Conservation (phyloP, 192 early-diverging fungal species). For the Chytriomyces sp. region DNA sequence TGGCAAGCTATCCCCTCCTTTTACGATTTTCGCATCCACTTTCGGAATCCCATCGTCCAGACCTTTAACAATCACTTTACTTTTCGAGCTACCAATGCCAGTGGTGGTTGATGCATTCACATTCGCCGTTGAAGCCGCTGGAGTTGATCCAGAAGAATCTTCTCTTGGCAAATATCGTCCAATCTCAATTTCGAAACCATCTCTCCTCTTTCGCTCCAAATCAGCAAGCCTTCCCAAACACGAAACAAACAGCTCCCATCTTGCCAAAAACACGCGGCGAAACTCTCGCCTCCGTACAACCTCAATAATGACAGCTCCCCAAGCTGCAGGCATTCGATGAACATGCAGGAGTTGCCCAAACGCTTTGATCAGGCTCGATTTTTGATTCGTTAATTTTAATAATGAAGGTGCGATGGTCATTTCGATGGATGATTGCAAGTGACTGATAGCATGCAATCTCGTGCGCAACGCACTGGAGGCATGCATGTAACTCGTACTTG, state of each 20-base stretch:
- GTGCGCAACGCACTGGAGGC: slow-evolving; percentile 34
- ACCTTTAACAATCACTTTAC: slow-evolving; percentile 38
- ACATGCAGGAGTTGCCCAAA: slow-evolving; percentile 57
- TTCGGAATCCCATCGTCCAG: slow-evolving; percentile 50
- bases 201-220: slow-evolving; percentile 45
- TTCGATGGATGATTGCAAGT: slow-evolving; percentile 46
- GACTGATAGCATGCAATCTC: slow-evolving; percentile 42
- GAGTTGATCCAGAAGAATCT: too few relatives aligned
- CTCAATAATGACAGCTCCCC: slow-evolving; percentile 55
- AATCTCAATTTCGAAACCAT: slow-evolving; percentile 52
- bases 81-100: slow-evolving; percentile 9
- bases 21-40: slow-evolving; percentile 42
- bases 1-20: slow-evolving; percentile 40
- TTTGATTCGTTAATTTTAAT: not conserved
- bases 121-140: too few relatives aligned
- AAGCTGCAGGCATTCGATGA: slow-evolving; percentile 59
- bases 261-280: slow-evolving; percentile 44
- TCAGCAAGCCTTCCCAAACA: slow-evolving; percentile 40
- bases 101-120: not conserved
- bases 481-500: slow-evolving; percentile 38
- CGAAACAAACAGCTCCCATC: slow-evolving; percentile 51
- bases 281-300: slow-evolving; percentile 57
- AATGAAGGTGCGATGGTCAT: slow-evolving; percentile 30
- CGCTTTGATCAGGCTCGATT: slow-evolving; percentile 42
- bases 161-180: slow-evolving; percentile 47